Evolutionary conservation across 495 filamentous ascomycete species (phyloP).

Genomic region (Bathelium albidoporum): DNA sequence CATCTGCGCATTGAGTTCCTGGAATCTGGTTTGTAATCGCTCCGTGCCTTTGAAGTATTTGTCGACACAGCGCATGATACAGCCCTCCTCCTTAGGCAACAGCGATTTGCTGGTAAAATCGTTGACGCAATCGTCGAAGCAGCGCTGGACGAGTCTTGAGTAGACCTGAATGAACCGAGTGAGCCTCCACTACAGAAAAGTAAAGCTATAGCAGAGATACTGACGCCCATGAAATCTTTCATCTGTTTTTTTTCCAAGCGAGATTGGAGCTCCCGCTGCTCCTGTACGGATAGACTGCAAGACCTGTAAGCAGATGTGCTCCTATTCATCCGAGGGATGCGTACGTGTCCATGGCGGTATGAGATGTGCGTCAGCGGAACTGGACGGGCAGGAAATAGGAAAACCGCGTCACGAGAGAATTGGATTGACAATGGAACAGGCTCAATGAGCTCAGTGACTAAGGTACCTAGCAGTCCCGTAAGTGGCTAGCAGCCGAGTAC

Average conservation of each 20-base stretch:
- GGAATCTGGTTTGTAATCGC: slow-evolving; percentile 80
- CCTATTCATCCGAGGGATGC: neutral
- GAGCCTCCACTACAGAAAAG: slow-evolving; percentile 2
- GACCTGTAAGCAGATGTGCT: slow-evolving; percentile 3
- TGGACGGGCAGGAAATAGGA: neutral
- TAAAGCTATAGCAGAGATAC: slow-evolving; percentile 24
- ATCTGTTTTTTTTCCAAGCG: slow-evolving; percentile 95
- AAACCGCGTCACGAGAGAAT: neutral
- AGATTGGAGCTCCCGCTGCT: slow-evolving; percentile 82
- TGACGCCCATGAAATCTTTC: slow-evolving; percentile 95
- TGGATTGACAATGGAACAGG: too few species aligned
- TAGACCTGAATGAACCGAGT: slow-evolving; percentile 68
- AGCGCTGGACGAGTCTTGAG: slow-evolving; percentile 86
- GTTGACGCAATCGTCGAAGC: slow-evolving; percentile 94
- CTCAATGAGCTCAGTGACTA: too few species aligned
- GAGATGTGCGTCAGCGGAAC: neutral
- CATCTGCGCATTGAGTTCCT: slow-evolving; percentile 87
- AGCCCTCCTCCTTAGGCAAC: slow-evolving; percentile 72
- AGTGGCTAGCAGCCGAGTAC: too few species aligned
- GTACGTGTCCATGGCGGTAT: slow-evolving; percentile 11
- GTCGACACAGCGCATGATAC: slow-evolving; percentile 85
- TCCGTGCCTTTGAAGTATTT: slow-evolving; percentile 86
- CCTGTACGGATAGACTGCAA: slow-evolving; percentile 59
- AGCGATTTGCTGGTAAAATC: slow-evolving; percentile 98
- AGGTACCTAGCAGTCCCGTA: too few species aligned